Base-by-base conservation (phyloP, 1,284 basidiomycete genomes). In the Boletus calvinii region DNA sequence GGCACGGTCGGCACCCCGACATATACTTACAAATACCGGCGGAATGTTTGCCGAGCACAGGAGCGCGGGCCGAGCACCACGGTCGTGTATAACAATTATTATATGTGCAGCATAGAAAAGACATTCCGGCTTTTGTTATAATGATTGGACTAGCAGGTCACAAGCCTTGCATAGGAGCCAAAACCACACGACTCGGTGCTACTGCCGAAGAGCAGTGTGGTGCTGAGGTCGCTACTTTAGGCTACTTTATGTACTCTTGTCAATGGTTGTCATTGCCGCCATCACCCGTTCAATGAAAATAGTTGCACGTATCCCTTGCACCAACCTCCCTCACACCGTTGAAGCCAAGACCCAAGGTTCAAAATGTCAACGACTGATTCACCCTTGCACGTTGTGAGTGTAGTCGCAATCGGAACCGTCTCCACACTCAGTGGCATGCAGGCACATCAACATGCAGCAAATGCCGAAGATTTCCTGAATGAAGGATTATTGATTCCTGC, bases 381-480 rank as follows among this genome's bases (percentile, higher is more conserved):
- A n/a, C 62, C 65, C 37, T 36, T 67, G 48, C 69, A 68, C 39
- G 35, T 50, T 5, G 65, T 70, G 45, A 62, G 67, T 53, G 11
- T n/a, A 1, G n/a, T 43, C 17, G 31, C 10, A 4, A 26, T 35
- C 12, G 0, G n/a, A 40, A 2, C 8, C 6, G 18, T 29, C 18
- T 18, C 13, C 18, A 7, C n/a, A 17, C 32, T 61, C 46, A 45
- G 29, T n/a, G 20, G n/a, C 39, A 13, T 30, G 31, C 15, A 92
- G 89, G 89, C 89, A 18, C 87, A 92, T 67, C 84, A 87, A 62
- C 87, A 90, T 70, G 85, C 87, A 50, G 83, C 83, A 18, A 86
- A 85, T 62, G 89, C 88, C 26, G 87, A 91, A 54, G 87, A 90
- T 52, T 78, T 77, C 62, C 64, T 78, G 37, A 75, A 74, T 12